phyloP scores from a whole-genome alignment of 108 stramenopile genomes.

The Cyclostephanos tholiformis region DNA sequence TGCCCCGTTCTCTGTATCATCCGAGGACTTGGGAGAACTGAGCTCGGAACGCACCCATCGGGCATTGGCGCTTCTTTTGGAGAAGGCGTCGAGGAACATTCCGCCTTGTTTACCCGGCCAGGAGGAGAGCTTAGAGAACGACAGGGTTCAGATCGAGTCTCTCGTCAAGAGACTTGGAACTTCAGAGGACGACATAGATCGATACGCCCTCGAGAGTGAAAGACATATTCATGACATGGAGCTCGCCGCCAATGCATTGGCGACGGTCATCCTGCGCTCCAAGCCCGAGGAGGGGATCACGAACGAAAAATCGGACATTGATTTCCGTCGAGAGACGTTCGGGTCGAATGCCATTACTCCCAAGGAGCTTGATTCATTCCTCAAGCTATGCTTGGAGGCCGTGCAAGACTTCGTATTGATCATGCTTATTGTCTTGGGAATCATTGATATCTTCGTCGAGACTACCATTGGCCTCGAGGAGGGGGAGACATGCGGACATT shows the following conservation, averaged over 20 bases:
- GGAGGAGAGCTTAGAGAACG: conserved; percentile 23
- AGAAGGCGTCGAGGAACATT: conserved; percentile 55
- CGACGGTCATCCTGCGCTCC: conserved; percentile 65
- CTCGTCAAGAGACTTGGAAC: conserved; percentile 58
- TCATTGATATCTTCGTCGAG: conserved; percentile 84
- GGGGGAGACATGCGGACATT: conserved; percentile 70
- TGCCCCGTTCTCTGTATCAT: conserved; percentile 38
- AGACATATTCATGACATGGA: conserved; percentile 65
- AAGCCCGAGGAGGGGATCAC: too few species aligned
- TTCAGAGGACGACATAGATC: conserved; percentile 38
- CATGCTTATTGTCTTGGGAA: conserved; percentile 81
- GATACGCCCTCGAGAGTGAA: conserved; percentile 17
- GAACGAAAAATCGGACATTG: conserved; percentile 60
- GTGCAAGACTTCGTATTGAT: conserved; percentile 94
- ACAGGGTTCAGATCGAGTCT: conserved; percentile 48
- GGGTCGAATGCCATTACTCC: conserved; percentile 76
- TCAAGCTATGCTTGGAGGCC: conserved; percentile 89
- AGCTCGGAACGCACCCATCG: conserved; percentile 64
- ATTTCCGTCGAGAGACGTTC: conserved; percentile 65
- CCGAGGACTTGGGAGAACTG: conserved; percentile 57
- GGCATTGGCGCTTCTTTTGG: conserved; percentile 60
- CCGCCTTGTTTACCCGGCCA: conserved; percentile 19
- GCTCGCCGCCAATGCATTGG: conserved; percentile 70
- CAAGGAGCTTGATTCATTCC: conserved; percentile 76
- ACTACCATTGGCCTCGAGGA: conserved; percentile 61